phyloP scores from a whole-genome alignment of 225 moss, liverwort and hornwort genomes.

The Physcomitrium patens region DNA sequence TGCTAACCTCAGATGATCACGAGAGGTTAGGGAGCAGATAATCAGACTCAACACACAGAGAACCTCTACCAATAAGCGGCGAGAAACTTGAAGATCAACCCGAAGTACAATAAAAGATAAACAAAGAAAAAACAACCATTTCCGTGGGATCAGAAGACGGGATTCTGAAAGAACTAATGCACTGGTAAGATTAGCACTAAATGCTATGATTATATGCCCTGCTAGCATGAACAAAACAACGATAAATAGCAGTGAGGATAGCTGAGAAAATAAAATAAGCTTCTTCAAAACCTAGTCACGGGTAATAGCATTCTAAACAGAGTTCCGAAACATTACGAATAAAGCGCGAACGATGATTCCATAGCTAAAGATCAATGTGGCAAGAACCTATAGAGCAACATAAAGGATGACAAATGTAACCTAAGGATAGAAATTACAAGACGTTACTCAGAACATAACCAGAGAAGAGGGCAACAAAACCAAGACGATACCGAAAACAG shows the following conservation, averaged over 20 bases:
- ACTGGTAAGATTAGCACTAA: conserved; percentile 16
- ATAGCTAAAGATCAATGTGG: neutral
- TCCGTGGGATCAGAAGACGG: neutral
- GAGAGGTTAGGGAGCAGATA: neutral
- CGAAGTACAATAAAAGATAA: conserved; percentile 8
- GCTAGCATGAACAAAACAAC: conserved; percentile 5
- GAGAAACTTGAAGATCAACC: conserved; percentile 6
- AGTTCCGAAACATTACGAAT: neutral
- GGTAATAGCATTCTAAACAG: neutral
- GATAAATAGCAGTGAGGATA: neutral
- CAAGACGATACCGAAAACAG: neutral
- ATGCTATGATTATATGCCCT: neutral
- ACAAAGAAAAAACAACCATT: neutral
- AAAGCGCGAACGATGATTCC: neutral
- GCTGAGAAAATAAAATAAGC: neutral
- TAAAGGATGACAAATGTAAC: neutral
- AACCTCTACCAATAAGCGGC: conserved; percentile 19
- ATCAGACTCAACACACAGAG: neutral
- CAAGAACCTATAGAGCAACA: neutral
- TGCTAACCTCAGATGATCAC: neutral
- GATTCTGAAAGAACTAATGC: neutral
- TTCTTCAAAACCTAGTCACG: conserved; percentile 14
- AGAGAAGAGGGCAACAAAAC: conserved; percentile 14
- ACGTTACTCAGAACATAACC: neutral
- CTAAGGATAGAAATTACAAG: neutral